These are phyloP conservation scores for Odontarrhena argentea DNA, from an alignment of 345 rosid species.

Conservation along the genomic window DNA sequence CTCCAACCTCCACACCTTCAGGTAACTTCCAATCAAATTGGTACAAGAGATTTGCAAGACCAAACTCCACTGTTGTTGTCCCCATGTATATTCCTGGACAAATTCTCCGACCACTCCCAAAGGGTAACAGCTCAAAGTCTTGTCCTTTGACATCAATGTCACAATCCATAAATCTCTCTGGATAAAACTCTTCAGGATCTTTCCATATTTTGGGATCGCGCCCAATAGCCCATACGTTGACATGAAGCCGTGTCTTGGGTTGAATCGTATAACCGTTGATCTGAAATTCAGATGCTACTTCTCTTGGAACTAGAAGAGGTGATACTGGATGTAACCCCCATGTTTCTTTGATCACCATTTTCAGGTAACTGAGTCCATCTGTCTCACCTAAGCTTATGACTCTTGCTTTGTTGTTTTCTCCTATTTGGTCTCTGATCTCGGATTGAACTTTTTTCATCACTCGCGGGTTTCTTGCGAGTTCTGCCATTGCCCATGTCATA, in stretches of 20 bases:
- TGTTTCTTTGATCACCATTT: slow-evolving; percentile 49
- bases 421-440: slow-evolving; percentile 44
- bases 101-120: slow-evolving; percentile 44
- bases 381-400: slow-evolving; percentile 28
- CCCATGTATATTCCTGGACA: slow-evolving; percentile 46
- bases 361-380: slow-evolving; percentile 41
- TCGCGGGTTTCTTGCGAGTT: slow-evolving; percentile 41
- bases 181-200: slow-evolving; percentile 43
- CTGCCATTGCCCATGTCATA: slow-evolving; percentile 27
- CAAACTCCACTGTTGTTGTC: slow-evolving; percentile 37
- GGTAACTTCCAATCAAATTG: slow-evolving; percentile 45
- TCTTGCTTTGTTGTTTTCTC: slow-evolving; percentile 25
- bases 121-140: slow-evolving; percentile 38
- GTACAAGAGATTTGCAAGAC: slow-evolving; percentile 41
- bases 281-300: slow-evolving; percentile 36
- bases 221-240: slow-evolving; percentile 49
- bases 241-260: slow-evolving; percentile 43
- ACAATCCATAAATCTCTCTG: slow-evolving; percentile 44
- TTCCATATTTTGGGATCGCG: slow-evolving; percentile 42
- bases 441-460: slow-evolving; percentile 60
- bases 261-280: slow-evolving; percentile 40
- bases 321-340: slow-evolving; percentile 46
- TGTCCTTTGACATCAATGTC: slow-evolving; percentile 44
- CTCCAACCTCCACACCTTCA: slow-evolving; percentile 18
- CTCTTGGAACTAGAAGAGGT: slow-evolving; percentile 47